phyloP scores from a whole-genome alignment of 1,284 basidiomycete species.

The Apiotrichum domesticum region DNA sequence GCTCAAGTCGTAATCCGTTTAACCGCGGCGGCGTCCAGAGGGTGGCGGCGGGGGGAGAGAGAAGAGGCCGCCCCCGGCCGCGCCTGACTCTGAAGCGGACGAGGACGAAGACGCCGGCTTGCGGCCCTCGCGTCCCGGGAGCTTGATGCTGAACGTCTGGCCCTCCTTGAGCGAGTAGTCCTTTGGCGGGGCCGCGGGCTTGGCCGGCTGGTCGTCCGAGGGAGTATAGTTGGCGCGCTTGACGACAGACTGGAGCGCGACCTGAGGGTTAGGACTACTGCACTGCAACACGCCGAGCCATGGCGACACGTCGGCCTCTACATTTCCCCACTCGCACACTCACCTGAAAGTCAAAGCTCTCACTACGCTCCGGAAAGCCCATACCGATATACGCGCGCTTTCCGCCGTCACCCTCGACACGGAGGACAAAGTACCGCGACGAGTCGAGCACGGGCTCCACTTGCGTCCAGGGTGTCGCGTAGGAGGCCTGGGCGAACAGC shows the following conservation, averaged over 20 bases:
- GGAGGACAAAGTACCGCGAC: conserved; percentile 89
- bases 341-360: conserved; percentile 77
- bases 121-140: conserved; percentile 59
- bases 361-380: conserved; percentile 84
- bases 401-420: conserved; percentile 74
- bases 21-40: conserved; percentile 22
- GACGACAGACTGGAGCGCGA: conserved; percentile 89
- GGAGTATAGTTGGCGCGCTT: conserved; percentile 56
- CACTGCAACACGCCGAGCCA: conserved; percentile 54
- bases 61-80: conserved; percentile 26
- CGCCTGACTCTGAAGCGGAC: neutral
- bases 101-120: conserved; percentile 8
- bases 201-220: conserved; percentile 18
- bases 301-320: neutral
- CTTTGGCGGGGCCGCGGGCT: conserved; percentile 72
- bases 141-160: conserved; percentile 86
- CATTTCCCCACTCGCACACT: conserved; percentile 1
- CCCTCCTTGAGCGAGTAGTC: conserved; percentile 96
- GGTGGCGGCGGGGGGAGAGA: conserved; percentile 41
- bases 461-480: conserved; percentile 66
- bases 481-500: conserved; percentile 84
- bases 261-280: conserved; percentile 40
- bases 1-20: no score
- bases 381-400: conserved; percentile 87
- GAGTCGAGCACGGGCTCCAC: conserved; percentile 96